Base-by-base conservation (phyloP, 495 filamentous ascomycete genomes). In the Lepidopterella palustris region DNA sequence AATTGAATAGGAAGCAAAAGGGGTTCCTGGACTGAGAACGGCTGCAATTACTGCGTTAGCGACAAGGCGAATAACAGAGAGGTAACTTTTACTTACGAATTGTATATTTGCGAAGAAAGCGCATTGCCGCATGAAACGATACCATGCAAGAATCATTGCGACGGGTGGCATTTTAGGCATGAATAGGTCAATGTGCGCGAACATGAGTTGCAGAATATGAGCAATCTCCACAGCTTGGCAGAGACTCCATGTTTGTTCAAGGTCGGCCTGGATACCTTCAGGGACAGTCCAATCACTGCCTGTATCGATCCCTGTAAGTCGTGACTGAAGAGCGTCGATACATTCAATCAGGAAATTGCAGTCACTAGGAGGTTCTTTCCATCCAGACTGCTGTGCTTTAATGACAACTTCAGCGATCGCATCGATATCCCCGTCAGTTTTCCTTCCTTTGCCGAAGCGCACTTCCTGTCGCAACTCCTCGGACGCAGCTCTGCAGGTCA, bases 161-260 rank as follows among this genome's bases (percentile, higher is more conserved):
- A 82, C 76, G 15, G 82, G 79, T n/a, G 85, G 80, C 20, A 83
- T 76, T 3, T 72, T 66, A 4, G 76, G 77, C 4, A 78, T 70
- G 45, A 47, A 39, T 4, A 62, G 52, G 35, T 88, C 84, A 47
- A 92, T 67, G 24, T 86, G 76, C 42, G 87, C 78, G 58, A 95
- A 89, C 42, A 90, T 70, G 10, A 90, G 73, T 31, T 90, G 82
- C 76, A 95, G 74, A 39, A 86, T 79, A 66, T 91, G 86, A 32
- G 86, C 74, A 20, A 85, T 78, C 68, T 92, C 87, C 28, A 84
- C 79, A 32, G 90, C 73, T 23, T 81, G 74, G 13, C 77, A 82
- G 49, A 79, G 80, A 15, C 74, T 71, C 86, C 87, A 93, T 54
- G 80, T 73, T 21, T 80, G 70, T 63, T 86, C 82, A 24, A 84